These are phyloP conservation scores for Ophiostoma piceae DNA, from an alignment of 2,329 filamentous ascomycete species.

Conservation along the genomic window DNA sequence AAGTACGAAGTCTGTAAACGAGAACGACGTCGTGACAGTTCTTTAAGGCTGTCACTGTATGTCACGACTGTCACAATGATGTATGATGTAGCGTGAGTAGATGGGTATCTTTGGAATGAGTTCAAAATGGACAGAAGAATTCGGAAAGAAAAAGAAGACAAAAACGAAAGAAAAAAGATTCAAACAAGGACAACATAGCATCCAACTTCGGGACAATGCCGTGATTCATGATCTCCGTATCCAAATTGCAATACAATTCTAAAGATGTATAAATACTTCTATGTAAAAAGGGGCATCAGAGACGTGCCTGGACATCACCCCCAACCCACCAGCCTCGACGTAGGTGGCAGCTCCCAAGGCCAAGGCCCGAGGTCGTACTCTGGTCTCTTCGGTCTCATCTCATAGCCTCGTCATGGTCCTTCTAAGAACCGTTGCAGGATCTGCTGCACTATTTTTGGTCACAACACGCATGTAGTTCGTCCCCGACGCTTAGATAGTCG, in stretches of 20 bases:
- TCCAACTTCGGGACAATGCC: background rate
- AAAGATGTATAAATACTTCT: background rate
- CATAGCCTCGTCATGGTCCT: background rate
- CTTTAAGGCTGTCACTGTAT: background rate
- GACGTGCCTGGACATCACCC: background rate
- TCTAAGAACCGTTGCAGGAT: background rate
- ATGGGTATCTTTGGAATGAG: no score
- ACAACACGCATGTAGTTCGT: background rate
- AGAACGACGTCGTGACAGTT: background rate
- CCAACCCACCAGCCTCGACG: background rate
- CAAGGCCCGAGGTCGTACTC: no score
- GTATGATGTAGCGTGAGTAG: background rate
- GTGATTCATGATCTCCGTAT: background rate
- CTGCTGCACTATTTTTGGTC: no score
- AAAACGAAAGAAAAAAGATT: no score
- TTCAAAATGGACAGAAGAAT: no score
- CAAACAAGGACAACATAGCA: no score
- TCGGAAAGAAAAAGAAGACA: no score
- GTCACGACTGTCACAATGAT: no score
- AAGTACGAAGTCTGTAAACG: background rate
- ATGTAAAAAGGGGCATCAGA: background rate
- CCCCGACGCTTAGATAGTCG: background rate
- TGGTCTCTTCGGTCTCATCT: background rate
- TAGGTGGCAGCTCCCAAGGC: background rate
- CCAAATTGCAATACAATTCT: background rate